Evolutionary conservation across 768 basidiomycete species (phyloP), one percentile per base, ranked within the genome.

Genomic region (Xerocomus spinulosus): DNA sequence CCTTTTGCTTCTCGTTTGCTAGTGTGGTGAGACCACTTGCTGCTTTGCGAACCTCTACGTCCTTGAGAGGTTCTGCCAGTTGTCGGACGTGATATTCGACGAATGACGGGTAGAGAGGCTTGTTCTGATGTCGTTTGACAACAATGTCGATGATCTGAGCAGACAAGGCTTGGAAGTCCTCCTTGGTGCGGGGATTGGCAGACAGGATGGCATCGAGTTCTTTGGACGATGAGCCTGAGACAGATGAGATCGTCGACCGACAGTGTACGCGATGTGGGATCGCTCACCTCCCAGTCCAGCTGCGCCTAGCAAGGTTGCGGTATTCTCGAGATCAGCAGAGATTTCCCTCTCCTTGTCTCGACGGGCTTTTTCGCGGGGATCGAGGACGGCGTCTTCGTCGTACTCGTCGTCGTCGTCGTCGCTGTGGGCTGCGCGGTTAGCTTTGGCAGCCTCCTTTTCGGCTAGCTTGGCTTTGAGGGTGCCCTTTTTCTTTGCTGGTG

Each of bases 1-100:
- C 91, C 69, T 82, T 89, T 71, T 94, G 90, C 72, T 98, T 99
- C 73, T 94, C 92, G 60, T 95, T 97, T 42, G 92, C 87, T 6
- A 98, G 74, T 3, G 88, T 85, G 14, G 89, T 91, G 46, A 99
- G 71, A 4, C 75, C 82, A 42, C 82, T 87, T 0, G 92, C 89
- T 0, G 81, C 89, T 64, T 97, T 97, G 52, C 93, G 80, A 23
- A 92, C 84, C 57, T 99, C 95, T 43, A 92, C 82, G 52, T 97
- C 92, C 59, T 84, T 87, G 46, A 98, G 76, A 5, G 91, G 81
- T 49, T 73, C 68, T 1, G 86, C 83, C 14, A 96, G 70, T 42
- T 83, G 83, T 38, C 85, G 82, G 15, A 81, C 82, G 54, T 93
- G 83, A 54, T 89, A 79, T 60, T 97, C 93, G 48, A 92, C 77